phyloP scores from a whole-genome alignment of 192 early-diverging fungal species.

The Chytriomyces sp. region DNA sequence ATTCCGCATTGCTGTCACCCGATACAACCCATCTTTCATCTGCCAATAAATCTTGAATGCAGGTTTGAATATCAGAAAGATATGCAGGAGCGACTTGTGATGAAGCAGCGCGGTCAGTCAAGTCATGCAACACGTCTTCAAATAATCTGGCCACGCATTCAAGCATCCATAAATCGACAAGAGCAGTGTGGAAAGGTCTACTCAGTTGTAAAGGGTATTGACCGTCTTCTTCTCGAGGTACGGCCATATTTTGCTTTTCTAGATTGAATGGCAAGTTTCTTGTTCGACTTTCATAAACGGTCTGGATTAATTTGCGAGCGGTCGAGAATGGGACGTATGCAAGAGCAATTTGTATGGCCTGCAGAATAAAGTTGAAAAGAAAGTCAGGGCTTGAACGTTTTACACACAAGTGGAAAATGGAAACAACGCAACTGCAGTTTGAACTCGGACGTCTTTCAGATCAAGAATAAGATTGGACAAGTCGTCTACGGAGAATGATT shows the following conservation, averaged over 20 bases:
- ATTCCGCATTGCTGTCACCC: no score
- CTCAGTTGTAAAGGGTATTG: background rate
- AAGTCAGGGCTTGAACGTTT: background rate
- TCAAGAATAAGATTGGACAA: background rate
- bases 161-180: background rate
- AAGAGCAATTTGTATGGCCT: constrained; percentile 5
- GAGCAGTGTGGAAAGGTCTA: constrained; percentile 3
- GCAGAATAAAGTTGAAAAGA: background rate
- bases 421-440: constrained; percentile 10
- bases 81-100: no score
- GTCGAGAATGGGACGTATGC: background rate
- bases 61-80: no score
- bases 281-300: background rate
- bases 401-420: background rate
- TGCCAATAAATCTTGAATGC: no score
- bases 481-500: no score
- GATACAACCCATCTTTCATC: no score
- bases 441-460: constrained; percentile 1
- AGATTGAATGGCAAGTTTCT: background rate
- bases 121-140: background rate
- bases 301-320: background rate
- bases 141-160: background rate
- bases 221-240: background rate
- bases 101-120: no score
- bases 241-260: background rate